Evolutionary conservation across 805 yeast genomes (phyloP), one percentile per base, ranked within the genome.

Genomic region (Teunomyces funiuensis): DNA sequence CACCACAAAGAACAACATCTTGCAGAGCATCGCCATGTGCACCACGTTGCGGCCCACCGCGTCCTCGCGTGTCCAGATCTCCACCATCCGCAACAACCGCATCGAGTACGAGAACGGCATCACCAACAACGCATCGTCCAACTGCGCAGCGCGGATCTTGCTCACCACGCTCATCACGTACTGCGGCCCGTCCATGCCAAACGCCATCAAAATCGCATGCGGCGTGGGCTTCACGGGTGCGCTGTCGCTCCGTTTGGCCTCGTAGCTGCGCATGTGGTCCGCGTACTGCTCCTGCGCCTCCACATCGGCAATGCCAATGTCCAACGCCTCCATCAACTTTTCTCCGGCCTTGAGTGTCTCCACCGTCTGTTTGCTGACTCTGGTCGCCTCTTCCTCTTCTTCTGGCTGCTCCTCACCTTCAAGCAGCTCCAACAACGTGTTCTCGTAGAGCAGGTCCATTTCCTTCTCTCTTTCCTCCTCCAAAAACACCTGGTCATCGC

Each of bases 391-490:
- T 3, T 53, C 65, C 36, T 30, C 43, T 57, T 69, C n/a, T 58
- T 69, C 29, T 31, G 50, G 28, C 9, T 42, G 6, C 52, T 65
- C 41, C 11, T 69, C 81, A 28, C 74, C 79, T 54, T 88, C 96
- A 33, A 88, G 65, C 4, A 90, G 80, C 11, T 77, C 80, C 38
- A 89, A 71, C 33, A 93, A 69, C 6, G 84, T 85, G n/a, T 79
- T 75, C 58, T 93, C 98, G 57, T 90, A 88, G 42, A 83, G 68
- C 61, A 90, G 96, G 60, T 93, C 99, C 78, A 89, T 73, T 63
- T 93, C 99, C 63, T 85, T 87, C 60, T 93, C 99, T 44, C 93
- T 76, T 67, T 93, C 99, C 71, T 93, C 99, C 63, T 93, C 97
- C 45, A 93, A 66, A 60, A 93, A 93, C n/a, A 93, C 93, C 53